Evolutionary conservation across 2,329 filamentous ascomycete species (phyloP), one percentile per base, ranked within the genome.

Genomic region (Calonectria montana): DNA sequence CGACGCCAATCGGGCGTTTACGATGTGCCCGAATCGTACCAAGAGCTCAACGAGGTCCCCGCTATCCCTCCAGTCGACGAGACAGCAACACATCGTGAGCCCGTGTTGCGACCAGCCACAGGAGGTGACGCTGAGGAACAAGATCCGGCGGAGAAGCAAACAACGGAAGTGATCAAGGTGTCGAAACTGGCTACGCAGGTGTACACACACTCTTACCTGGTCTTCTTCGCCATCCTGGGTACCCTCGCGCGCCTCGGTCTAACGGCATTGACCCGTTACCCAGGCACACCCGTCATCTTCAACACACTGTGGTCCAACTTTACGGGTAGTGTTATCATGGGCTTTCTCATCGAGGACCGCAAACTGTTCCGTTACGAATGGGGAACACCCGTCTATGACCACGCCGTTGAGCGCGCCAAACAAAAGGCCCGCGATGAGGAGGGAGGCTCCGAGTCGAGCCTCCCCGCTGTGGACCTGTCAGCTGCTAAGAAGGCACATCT

Each of bases 251-350:
- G 96, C 13, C 85, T 98, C 0, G 96, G 95, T 4, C 84, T 98
- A 9, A 91, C 95, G 80, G 92, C 93, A 57, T 84, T 98, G 64
- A 97, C 95, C 0, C 90, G 88, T 68, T 98, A 97, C 81, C 91
- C 93, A 1, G 93, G 92, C 25, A 91, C 94, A 0, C 95, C 95
- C 0, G 86, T 97, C 25, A 86, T 91, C 6, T 96, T 94, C 67
- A 89, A 91, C 63, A 92, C 94, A 2, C 83, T 97, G 25, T 98
- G 96, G 96, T 92, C 95, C 72, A 98, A 98, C 79, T 92, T 98
- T 57, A 91, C 87, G 1, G 96, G 96, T 1, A 93, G 94, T 67
- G 80, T 97, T 0, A 76, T 97, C 70, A 94, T 98, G 90, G 96
- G 97, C 2, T 97, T 97, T 80, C 87, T 98, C 2, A 85, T 90